Conservation (phyloP, 2,329 filamentous ascomycete genomes). For the Plectosphaerella plurivora region DNA sequence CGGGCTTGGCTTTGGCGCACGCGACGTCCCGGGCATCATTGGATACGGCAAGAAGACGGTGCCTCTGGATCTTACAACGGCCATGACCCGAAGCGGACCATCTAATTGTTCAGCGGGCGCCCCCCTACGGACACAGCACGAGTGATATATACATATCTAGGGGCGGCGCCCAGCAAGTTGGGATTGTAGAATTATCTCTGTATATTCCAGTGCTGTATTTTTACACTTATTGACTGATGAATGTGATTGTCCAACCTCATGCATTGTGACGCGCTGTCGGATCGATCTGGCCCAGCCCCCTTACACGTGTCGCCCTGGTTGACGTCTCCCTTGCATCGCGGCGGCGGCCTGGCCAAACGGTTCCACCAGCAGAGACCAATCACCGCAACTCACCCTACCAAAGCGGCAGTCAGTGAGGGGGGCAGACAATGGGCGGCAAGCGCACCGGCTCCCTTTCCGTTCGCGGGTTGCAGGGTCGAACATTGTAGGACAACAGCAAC, state of each 20-base stretch:
- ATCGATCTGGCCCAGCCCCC: slow-evolving; percentile 4
- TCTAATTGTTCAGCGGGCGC: slow-evolving; percentile 4
- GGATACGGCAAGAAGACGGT: slow-evolving; percentile 4
- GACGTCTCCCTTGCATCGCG: neutral
- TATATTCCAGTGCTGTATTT: slow-evolving; percentile 31
- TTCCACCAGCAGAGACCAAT: neutral
- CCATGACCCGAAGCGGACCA: neutral
- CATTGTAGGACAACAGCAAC: neutral
- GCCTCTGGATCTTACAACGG: neutral
- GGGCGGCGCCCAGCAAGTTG: slow-evolving; percentile 6
- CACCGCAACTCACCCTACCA: neutral
- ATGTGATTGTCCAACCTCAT: neutral
- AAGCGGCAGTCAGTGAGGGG: neutral
- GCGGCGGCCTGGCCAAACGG: too few species aligned
- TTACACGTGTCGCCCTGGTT: neutral
- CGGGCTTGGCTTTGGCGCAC: too few species aligned
- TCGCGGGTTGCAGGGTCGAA: neutral
- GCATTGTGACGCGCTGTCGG: neutral
- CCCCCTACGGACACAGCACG: neutral
- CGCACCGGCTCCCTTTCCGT: neutral
- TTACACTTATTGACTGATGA: slow-evolving; percentile 18
- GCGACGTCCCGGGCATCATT: slow-evolving; percentile 1
- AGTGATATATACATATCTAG: slow-evolving; percentile 9
- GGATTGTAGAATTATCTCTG: slow-evolving; percentile 8
- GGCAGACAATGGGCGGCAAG: neutral